Conservation (phyloP, 1,139 yeast genomes). For the Dujonia santamariae region DNA sequence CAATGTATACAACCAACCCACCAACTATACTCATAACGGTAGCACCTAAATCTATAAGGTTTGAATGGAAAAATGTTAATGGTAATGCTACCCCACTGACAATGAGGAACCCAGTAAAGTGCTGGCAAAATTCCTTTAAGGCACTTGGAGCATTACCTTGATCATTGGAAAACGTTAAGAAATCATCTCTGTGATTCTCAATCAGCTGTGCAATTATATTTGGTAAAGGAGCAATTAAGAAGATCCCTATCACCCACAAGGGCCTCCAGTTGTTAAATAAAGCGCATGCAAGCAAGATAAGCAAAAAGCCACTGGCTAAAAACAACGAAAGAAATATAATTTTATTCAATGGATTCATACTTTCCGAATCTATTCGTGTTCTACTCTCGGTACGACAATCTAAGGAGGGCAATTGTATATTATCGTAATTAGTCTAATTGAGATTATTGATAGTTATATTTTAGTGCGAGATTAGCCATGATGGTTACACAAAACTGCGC, state of each 20-base stretch:
- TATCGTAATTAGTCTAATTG: too few relatives aligned
- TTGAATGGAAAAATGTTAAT: slow-evolving; percentile 58
- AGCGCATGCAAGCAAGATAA: slow-evolving; percentile 71
- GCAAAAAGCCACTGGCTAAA: slow-evolving; percentile 70
- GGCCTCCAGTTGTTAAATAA: slow-evolving; percentile 70
- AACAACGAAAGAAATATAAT: slow-evolving; percentile 69
- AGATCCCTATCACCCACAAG: slow-evolving; percentile 61
- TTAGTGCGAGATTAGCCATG: too few relatives aligned
- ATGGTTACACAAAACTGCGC: too few relatives aligned
- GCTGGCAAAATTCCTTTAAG: slow-evolving; percentile 58
- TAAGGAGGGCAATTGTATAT: too few relatives aligned
- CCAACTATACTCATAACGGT: slow-evolving; percentile 66
- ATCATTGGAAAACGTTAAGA: slow-evolving; percentile 58
- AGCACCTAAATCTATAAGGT: slow-evolving; percentile 54
- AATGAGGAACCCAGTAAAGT: slow-evolving; percentile 62
- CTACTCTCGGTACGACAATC: too few relatives aligned
- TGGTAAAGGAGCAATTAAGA: slow-evolving; percentile 71
- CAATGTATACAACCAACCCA: slow-evolving; percentile 68
- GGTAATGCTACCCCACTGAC: slow-evolving; percentile 71
- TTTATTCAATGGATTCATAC: slow-evolving; percentile 62
- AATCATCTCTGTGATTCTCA: slow-evolving; percentile 51
- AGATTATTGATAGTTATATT: too few relatives aligned
- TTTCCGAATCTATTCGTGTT: too few relatives aligned
- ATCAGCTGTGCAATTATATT: slow-evolving; percentile 46
- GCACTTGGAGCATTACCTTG: slow-evolving; percentile 41